Percentiles rank a stretch among this genome's conserved stretches.
phyloP scores from a whole-genome alignment of 2,329 filamentous ascomycete species.

The Colletotrichum sp. region DNA sequence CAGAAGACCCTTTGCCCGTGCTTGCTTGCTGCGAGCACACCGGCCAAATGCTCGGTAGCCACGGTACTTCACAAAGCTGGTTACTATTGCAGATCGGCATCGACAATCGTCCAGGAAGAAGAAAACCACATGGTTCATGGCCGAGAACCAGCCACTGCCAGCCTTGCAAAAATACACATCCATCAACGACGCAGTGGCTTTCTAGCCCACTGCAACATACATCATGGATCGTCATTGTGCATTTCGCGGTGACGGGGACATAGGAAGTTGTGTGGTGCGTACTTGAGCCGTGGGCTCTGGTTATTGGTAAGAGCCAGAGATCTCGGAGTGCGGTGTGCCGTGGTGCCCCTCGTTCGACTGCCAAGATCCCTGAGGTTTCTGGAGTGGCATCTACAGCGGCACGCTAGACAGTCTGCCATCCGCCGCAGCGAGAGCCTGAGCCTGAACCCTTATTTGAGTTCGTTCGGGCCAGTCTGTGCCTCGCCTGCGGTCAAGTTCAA shows the following conservation, averaged over 20 bases:
- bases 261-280: neutral
- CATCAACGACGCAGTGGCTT: neutral
- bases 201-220: neutral
- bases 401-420: neutral
- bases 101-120: neutral
- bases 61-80: neutral
- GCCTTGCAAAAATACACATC: neutral
- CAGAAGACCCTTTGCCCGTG: neutral
- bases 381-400: neutral
- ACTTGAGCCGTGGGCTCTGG: neutral
- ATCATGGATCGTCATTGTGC: slow-evolving; percentile 15
- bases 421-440: neutral
- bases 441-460: neutral
- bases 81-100: neutral
- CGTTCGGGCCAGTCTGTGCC: neutral
- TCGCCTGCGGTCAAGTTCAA: neutral
- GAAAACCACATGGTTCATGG: neutral
- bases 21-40: neutral
- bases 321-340: neutral
- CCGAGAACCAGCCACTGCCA: neutral
- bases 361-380: neutral
- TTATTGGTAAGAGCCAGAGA: neutral
- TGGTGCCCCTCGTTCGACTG: neutral
- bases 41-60: neutral
- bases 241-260: neutral